These are phyloP conservation scores for Rosa hybrid DNA, from an alignment of 331 rosid species.

Conservation along the genomic window DNA sequence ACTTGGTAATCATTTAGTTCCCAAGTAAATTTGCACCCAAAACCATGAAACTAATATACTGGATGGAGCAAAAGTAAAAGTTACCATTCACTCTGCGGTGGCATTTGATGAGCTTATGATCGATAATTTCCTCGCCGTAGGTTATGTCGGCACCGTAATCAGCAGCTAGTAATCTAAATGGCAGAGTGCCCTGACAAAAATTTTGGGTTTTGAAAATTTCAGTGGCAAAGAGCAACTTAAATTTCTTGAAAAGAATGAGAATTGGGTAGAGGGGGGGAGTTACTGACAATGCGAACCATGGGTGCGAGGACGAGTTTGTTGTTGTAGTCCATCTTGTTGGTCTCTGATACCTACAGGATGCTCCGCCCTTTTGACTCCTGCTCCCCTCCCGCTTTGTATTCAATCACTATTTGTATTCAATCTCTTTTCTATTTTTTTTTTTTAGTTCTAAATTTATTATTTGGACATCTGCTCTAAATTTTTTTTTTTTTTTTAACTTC, in stretches of 20 bases:
- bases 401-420: no score
- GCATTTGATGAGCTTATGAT: constrained; percentile 81
- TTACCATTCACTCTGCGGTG: constrained; percentile 80
- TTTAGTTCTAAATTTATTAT: no score
- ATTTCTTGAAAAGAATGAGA: background rate
- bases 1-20: no score
- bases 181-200: constrained; percentile 69
- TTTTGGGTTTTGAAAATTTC: background rate
- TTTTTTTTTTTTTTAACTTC: no score
- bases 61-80: background rate
- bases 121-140: constrained; percentile 85
- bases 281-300: constrained; percentile 94
- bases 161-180: constrained; percentile 80
- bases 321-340: constrained; percentile 60
- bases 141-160: constrained; percentile 84
- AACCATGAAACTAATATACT: background rate
- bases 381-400: background rate
- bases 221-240: background rate
- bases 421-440: no score
- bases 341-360: background rate
- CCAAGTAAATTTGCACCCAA: no score
- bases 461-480: no score
- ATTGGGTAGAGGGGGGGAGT: background rate
- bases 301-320: constrained; percentile 89
- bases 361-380: background rate